phyloP scores from a whole-genome alignment of 2,329 filamentous ascomycete genomes.

The Penicillium olsonii region DNA sequence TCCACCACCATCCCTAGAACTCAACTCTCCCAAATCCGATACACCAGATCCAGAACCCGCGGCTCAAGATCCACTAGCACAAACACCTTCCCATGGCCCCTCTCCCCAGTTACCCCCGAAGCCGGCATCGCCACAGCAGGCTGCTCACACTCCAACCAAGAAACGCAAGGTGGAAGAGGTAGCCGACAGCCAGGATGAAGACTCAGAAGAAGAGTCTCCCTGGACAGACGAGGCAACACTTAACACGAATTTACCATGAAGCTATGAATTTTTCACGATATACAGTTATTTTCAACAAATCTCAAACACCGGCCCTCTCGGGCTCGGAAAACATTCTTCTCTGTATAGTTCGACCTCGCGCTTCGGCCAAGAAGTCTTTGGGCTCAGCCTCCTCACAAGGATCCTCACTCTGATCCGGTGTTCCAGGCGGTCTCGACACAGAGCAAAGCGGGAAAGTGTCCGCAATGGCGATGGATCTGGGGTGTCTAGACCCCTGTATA shows the following conservation, averaged over 20 bases:
- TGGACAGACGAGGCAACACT: constrained; percentile 26
- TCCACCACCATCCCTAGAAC: neutral
- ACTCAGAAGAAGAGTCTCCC: constrained; percentile 32
- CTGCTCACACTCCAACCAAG: constrained; percentile 19
- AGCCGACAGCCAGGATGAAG: constrained; percentile 48
- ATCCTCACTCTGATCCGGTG: constrained; percentile 11
- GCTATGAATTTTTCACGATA: neutral
- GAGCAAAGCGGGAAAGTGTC: constrained; percentile 28
- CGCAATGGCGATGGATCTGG: constrained; percentile 22
- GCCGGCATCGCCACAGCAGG: neutral
- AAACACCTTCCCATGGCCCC: neutral
- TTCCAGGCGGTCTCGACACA: constrained; percentile 12
- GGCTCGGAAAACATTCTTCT: constrained; percentile 13
- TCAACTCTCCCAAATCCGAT: neutral
- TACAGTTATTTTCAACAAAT: neutral
- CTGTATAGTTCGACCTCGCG: constrained; percentile 9
- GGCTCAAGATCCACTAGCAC: neutral
- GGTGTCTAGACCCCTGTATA: constrained; percentile 32
- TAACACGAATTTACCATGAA: neutral
- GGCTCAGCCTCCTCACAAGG: constrained; percentile 7
- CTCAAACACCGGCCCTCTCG: neutral
- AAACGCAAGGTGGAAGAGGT: constrained; percentile 49
- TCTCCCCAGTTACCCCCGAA: neutral
- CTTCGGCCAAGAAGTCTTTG: constrained; percentile 11
- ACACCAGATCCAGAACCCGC: neutral